A percentile compares a stretch with the other conserved stretches of the same genome.
phyloP scores from a whole-genome alignment of 2,329 filamentous ascomycete species.

The Microdochium trichocladiopsis region DNA sequence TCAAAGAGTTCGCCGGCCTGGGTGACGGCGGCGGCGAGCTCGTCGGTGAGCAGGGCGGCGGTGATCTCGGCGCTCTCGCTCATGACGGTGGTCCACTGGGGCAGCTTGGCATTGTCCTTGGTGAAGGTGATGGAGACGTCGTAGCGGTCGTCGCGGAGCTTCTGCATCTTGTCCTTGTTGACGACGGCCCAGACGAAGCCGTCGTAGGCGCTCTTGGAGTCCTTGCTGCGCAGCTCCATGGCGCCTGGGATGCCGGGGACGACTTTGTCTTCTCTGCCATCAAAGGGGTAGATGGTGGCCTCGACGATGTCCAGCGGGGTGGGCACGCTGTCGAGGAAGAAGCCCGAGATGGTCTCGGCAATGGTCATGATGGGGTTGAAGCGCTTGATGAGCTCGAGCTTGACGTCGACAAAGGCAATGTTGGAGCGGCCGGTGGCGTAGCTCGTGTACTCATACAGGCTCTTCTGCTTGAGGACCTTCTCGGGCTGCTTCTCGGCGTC shows the following conservation, averaged over 20 bases:
- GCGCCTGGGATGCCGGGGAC: slow-evolving; percentile 59
- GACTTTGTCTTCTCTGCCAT: slow-evolving; percentile 78
- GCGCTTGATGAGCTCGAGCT: slow-evolving; percentile 73
- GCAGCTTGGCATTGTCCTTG: slow-evolving; percentile 87
- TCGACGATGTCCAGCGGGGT: slow-evolving; percentile 67
- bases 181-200: slow-evolving; percentile 93
- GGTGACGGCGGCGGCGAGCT: slow-evolving; percentile 73
- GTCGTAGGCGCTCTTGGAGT: slow-evolving; percentile 67
- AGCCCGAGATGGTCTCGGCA: slow-evolving; percentile 60
- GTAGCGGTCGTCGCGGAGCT: slow-evolving; percentile 85
- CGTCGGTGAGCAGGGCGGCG: slow-evolving; percentile 77
- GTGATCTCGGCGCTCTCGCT: slow-evolving; percentile 95
- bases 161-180: slow-evolving; percentile 91
- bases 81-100: slow-evolving; percentile 88
- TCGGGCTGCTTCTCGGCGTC: slow-evolving; percentile 41
- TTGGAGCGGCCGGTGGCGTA: slow-evolving; percentile 93
- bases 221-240: slow-evolving; percentile 46
- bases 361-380: slow-evolving; percentile 66
- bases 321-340: slow-evolving; percentile 74
- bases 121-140: slow-evolving; percentile 89
- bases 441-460: slow-evolving; percentile 74
- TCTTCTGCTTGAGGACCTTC: slow-evolving; percentile 73
- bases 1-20: slow-evolving; percentile 76
- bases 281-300: slow-evolving; percentile 78
- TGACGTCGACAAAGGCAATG: slow-evolving; percentile 82